These are phyloP conservation scores for Babjeviella inositovora DNA, from an alignment of 805 yeast genomes.

Conservation along the genomic window DNA sequence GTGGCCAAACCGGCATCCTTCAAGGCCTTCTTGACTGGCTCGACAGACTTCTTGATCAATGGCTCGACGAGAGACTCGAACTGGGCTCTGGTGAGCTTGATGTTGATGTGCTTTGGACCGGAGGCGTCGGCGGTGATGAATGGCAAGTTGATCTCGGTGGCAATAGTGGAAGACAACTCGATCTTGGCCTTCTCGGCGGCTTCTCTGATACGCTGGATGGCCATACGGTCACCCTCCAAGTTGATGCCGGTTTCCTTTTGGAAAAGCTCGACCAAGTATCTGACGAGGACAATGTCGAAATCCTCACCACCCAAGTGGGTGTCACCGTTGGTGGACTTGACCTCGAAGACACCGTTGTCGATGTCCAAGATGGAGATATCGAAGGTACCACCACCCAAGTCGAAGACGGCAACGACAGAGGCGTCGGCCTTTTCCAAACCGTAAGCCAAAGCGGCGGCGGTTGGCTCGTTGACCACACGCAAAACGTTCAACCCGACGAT, in stretches of 20 bases:
- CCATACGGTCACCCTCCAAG: conserved; percentile 50
- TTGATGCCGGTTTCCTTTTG: conserved; percentile 59
- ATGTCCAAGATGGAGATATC: conserved; percentile 94
- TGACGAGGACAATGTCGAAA: conserved; percentile 75
- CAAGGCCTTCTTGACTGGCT: conserved; percentile 68
- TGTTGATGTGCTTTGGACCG: conserved; percentile 68
- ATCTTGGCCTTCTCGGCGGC: conserved; percentile 86
- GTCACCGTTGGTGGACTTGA: conserved; percentile 94
- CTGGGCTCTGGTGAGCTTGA: conserved; percentile 50
- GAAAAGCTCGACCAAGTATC: conserved; percentile 69
- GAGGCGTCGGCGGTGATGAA: conserved; percentile 79
- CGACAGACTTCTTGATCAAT: conserved; percentile 55
- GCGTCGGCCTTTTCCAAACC: conserved; percentile 77
- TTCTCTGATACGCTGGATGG: conserved; percentile 75
- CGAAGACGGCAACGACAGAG: conserved; percentile 89
- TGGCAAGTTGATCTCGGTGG: conserved; percentile 68
- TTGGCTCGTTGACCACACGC: conserved; percentile 83
- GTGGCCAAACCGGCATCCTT: conserved; percentile 63
- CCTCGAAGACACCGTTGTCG: conserved; percentile 96
- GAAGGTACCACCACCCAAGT: conserved; percentile 97
- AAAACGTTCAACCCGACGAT: conserved; percentile 86
- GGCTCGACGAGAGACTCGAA: conserved; percentile 53
- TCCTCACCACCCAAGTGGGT: conserved; percentile 91
- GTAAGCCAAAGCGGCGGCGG: conserved; percentile 90
- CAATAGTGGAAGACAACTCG: conserved; percentile 60